Percentiles rank a stretch among this genome's conserved stretches.
phyloP scores from a whole-genome alignment of 495 filamentous ascomycete species.

The Podospora australis region DNA sequence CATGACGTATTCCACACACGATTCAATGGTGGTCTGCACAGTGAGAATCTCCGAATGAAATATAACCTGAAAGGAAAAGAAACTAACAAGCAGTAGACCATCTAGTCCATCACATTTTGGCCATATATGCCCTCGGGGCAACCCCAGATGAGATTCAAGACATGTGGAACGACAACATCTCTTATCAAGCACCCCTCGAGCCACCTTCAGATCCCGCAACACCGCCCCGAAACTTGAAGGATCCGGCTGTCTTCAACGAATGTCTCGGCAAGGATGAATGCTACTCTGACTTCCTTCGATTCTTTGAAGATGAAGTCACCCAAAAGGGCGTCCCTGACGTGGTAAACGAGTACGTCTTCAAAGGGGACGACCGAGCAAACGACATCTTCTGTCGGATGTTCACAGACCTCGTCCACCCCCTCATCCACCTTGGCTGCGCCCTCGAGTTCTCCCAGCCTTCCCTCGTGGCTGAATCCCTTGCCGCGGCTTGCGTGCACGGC shows the following conservation, averaged over 20 bases:
- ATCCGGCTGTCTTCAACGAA: neutral
- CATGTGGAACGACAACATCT: slow-evolving; percentile 47
- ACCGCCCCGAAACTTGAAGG: slow-evolving; percentile 1
- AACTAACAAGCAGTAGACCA: slow-evolving; percentile 20
- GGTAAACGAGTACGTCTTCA: slow-evolving; percentile 5
- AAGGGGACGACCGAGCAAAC: neutral
- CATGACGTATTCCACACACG: slow-evolving; percentile 10
- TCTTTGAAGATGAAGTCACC: slow-evolving; percentile 36
- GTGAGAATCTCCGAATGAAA: neutral
- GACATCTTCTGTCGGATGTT: neutral
- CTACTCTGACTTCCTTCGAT: neutral
- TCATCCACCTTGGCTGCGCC: slow-evolving; percentile 66
- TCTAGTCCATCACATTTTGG: slow-evolving; percentile 57
- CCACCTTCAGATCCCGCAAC: slow-evolving; percentile 5
- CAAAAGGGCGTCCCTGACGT: slow-evolving; percentile 33
- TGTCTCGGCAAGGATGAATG: neutral
- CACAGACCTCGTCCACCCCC: slow-evolving; percentile 57
- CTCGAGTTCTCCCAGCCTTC: slow-evolving; percentile 64
- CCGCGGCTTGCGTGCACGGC: slow-evolving; percentile 53
- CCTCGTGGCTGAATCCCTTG: slow-evolving; percentile 62
- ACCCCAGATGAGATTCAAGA: slow-evolving; percentile 43
- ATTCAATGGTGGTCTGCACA: slow-evolving; percentile 9
- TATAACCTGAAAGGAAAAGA: neutral
- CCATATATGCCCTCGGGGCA: slow-evolving; percentile 57
- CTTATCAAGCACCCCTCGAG: slow-evolving; percentile 45